phyloP scores from a whole-genome alignment of 257 asterid genomes.

The Solanum pinnatisectum region DNA sequence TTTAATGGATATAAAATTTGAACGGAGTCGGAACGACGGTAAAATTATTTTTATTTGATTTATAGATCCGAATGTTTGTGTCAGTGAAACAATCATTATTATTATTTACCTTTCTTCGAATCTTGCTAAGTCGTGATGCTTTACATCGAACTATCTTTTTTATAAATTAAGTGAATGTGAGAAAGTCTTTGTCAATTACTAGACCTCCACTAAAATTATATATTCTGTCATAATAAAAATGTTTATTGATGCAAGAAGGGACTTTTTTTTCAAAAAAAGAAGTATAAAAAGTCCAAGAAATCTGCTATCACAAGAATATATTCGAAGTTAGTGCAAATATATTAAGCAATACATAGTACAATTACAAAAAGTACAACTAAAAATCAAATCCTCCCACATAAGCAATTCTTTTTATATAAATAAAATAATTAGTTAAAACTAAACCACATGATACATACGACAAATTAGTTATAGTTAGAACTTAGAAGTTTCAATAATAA shows the following conservation, averaged over 20 bases:
- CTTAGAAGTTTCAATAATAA: not conserved
- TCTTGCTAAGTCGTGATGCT: rapidly evolving
- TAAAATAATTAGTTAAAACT: not conserved
- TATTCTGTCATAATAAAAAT: not conserved
- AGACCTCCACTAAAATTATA: not conserved
- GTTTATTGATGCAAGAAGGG: not conserved
- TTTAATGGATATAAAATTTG: not conserved
- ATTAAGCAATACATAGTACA: not conserved
- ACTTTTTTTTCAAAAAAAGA: not conserved
- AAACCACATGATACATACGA: not conserved
- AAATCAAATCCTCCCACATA: not conserved
- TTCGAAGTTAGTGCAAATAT: not conserved
- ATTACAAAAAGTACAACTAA: not conserved
- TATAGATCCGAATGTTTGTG: not conserved
- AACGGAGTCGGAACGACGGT: rapidly evolving
- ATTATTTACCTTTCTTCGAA: no score
- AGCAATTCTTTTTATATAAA: not conserved
- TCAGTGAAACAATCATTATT: no score
- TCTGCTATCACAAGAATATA: not conserved
- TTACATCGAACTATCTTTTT: not conserved
- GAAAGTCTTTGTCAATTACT: not conserved
- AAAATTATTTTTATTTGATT: not conserved
- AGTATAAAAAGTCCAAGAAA: not conserved
- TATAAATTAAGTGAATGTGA: not conserved
- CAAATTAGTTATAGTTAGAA: not conserved